Conservation (phyloP, 2,329 filamentous ascomycete genomes). For the Colletotrichum sojae region DNA sequence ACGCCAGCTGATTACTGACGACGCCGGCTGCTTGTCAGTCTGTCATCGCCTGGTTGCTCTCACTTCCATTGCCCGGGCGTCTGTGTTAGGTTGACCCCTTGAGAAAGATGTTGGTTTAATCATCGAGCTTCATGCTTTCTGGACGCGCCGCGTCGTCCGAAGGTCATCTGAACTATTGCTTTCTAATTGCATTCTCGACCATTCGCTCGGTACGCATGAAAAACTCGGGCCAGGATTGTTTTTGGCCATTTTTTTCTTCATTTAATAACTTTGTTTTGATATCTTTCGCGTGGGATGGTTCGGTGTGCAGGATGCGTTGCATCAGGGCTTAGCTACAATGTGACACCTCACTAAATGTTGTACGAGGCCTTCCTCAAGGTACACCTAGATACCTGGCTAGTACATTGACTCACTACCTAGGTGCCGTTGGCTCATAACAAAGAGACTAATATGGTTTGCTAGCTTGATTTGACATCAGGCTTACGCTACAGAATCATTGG, state of each 20-base stretch:
- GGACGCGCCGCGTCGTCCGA: conserved; percentile 27
- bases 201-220: neutral
- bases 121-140: conserved; percentile 29
- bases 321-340: neutral
- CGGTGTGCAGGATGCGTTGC: neutral
- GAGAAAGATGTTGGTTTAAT: conserved; percentile 14
- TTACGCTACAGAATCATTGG: too few relatives aligned
- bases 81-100: conserved; percentile 25
- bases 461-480: too few relatives aligned
- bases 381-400: too few relatives aligned
- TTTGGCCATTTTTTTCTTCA: neutral
- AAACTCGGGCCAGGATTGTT: neutral
- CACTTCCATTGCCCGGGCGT: conserved; percentile 2
- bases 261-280: neutral
- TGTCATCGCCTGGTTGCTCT: too few relatives aligned
- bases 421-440: neutral
- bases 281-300: neutral
- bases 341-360: neutral
- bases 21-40: too few relatives aligned
- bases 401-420: neutral
- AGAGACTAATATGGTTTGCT: neutral
- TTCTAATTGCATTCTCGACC: neutral
- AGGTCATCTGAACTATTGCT: conserved; percentile 32
- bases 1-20: conserved; percentile 30
- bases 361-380: neutral